These are phyloP conservation scores for Helianthus tuberosus DNA, from an alignment of 129 eudicot species.

Conservation along the genomic window DNA sequence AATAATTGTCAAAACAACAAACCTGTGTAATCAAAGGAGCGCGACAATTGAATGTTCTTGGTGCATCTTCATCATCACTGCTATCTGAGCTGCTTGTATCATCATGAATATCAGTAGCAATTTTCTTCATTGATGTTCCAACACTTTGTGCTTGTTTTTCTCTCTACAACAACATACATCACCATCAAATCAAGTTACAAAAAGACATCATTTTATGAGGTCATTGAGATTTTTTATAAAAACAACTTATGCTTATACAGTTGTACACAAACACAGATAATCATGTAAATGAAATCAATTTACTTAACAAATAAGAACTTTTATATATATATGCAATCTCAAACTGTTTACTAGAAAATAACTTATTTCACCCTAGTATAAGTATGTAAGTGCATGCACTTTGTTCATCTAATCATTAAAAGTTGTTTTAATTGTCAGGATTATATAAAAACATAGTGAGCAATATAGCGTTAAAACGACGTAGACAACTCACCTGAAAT, in stretches of 20 bases:
- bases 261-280: no score
- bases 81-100: constrained; percentile 81
- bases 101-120: constrained; percentile 35
- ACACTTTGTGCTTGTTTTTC: constrained; percentile 54
- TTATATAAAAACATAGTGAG: not conserved
- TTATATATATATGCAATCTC: no score
- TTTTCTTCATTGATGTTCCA: constrained; percentile 76
- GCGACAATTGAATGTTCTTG: constrained; percentile 64
- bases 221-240: not conserved
- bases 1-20: not conserved
- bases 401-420: not conserved
- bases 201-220: not conserved
- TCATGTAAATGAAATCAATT: no score
- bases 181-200: constrained; percentile 5
- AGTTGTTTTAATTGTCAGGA: no score
- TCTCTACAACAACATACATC: constrained; percentile 38
- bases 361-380: not conserved
- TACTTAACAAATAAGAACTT: no score
- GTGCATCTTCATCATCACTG: constrained; percentile 93
- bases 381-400: not conserved
- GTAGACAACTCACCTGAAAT: constrained; percentile 60
- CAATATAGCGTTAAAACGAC: not conserved
- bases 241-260: not conserved
- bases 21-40: constrained; percentile 93
- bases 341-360: not conserved